Percentiles rank a stretch among this genome's conserved stretches.
Conservation (phyloP, 352 stramenopile species). For the Thalassiosira livingstoniorum region DNA sequence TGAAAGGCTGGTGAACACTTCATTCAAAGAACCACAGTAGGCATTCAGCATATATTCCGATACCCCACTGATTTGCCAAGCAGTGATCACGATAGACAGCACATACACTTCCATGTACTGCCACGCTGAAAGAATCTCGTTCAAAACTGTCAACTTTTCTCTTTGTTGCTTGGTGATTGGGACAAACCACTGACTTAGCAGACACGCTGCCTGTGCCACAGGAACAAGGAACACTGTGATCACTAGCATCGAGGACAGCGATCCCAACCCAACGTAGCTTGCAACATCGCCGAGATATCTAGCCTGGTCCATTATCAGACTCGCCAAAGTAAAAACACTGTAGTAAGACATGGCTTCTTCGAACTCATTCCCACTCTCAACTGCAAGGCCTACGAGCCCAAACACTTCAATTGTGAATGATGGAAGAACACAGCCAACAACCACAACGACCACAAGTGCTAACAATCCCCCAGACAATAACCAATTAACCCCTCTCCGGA, state of each 20-base stretch:
- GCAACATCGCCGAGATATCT: slow-evolving; percentile 60
- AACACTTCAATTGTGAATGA: slow-evolving; percentile 78
- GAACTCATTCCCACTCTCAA: slow-evolving; percentile 80
- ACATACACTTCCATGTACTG: slow-evolving; percentile 87
- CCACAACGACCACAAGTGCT: slow-evolving; percentile 64
- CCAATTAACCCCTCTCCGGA: slow-evolving; percentile 44
- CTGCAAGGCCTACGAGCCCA: slow-evolving; percentile 75
- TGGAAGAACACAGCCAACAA: slow-evolving; percentile 70
- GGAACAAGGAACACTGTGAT: slow-evolving; percentile 80
- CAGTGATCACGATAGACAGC: slow-evolving; percentile 77
- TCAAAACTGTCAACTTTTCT: slow-evolving; percentile 53
- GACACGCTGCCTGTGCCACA: slow-evolving; percentile 62
- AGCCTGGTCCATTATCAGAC: slow-evolving; percentile 80
- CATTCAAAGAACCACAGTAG: slow-evolving; percentile 73
- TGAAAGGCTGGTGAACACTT: slow-evolving; percentile 71
- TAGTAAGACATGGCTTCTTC: slow-evolving; percentile 67
- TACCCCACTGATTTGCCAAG: slow-evolving; percentile 77
- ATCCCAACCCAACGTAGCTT: slow-evolving; percentile 73
- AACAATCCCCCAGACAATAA: slow-evolving; percentile 32
- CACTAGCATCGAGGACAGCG: slow-evolving; percentile 73
- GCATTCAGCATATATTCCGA: slow-evolving; percentile 82
- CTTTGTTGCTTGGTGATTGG: slow-evolving; percentile 65
- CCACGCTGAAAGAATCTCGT: slow-evolving; percentile 81
- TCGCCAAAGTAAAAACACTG: slow-evolving; percentile 74
- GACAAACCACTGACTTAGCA: slow-evolving; percentile 74